Evolutionary conservation across 768 basidiomycete species (phyloP), one percentile per base, ranked within the genome.

Genomic region (Tricholoma furcatifolium): DNA sequence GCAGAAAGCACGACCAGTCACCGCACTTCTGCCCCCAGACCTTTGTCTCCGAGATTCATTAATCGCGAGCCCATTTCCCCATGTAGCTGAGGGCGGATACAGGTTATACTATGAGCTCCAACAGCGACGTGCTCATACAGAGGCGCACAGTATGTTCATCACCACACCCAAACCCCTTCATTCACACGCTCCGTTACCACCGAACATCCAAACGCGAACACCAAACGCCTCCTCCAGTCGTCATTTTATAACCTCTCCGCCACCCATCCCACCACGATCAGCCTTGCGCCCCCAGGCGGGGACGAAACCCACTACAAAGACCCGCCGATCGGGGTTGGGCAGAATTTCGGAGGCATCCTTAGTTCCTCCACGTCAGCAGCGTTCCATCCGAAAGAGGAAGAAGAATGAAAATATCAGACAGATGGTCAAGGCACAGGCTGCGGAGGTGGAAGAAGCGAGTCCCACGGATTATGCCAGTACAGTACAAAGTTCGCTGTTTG

Each of bases 81-180:
- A 62, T 5, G 70, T 77, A 27, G 63, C 69, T 2, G 60, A 63
- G 20, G 76, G 76, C 15, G 74, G 74, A n/a, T 77, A 77, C 60
- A 69, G 57, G 20, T 65, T 62, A 53, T 77, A 74, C 53, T 77
- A 77, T 56, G 59, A 61, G 12, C 60, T 62, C 48, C 58, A 60
- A 23, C 59, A 51, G 11, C 60, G 51, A 50, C 47, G 43, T 20
- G 21, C 56, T 9, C 60, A 52, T 41, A 51, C 55, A 18, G 53
- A 52, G 36, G 38, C 30, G 10, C 56, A 42, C 3, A 35, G 35
- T n/a, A 17, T 41, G 7, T 36, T 56, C 12, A 39, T 32, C 18
- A 36, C 53, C 17, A 44, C 51, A 40, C 53, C 65, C 24, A 58
- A 20, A 20, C 17, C 51, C 34, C 38, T 34, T 20, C 62, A 57